phyloP scores from a whole-genome alignment of 2,329 filamentous ascomycete species.

The Hymenotorrendiella dingleyae region DNA sequence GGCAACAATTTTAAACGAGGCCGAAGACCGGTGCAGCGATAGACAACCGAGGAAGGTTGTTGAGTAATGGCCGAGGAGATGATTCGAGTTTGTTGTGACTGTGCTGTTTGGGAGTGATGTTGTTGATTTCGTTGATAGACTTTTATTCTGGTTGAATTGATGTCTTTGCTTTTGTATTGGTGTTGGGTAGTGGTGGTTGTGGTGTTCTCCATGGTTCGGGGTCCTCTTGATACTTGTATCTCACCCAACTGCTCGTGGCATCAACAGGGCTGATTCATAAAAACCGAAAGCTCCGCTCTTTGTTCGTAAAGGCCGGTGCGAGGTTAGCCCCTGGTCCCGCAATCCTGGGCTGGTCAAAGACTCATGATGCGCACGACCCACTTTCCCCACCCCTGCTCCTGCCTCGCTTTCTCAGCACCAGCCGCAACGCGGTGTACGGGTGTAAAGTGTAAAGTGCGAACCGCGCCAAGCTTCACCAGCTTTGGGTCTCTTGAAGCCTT shows the following conservation, averaged over 20 bases:
- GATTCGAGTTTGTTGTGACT: constrained; percentile 1
- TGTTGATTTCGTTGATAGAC: constrained; percentile 5
- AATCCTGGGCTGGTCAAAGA: neutral
- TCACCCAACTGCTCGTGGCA: neutral
- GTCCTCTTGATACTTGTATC: no score
- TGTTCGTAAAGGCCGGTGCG: constrained; percentile 6
- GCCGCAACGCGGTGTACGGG: neutral
- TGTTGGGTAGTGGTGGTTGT: constrained; percentile 4
- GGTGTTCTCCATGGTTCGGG: no score
- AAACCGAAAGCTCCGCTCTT: constrained; percentile 9
- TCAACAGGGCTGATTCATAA: constrained; percentile 11
- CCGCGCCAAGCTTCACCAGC: no score
- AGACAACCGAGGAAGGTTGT: constrained; percentile 2
- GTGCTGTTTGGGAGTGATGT: constrained; percentile 5
- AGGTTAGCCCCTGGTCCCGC: neutral
- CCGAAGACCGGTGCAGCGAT: constrained; percentile 18
- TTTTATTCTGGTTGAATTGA: constrained; percentile 9
- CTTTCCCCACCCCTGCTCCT: neutral
- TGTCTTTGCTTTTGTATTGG: constrained; percentile 9
- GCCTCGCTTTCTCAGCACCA: constrained; percentile 1
- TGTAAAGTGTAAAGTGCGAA: neutral
- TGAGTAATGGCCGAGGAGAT: neutral
- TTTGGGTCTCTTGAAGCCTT: neutral
- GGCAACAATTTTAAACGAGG: constrained; percentile 23
- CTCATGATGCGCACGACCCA: constrained; percentile 1